These are phyloP conservation scores for Penicillium sp. DNA, from an alignment of 2,329 filamentous ascomycete species.

Conservation along the genomic window DNA sequence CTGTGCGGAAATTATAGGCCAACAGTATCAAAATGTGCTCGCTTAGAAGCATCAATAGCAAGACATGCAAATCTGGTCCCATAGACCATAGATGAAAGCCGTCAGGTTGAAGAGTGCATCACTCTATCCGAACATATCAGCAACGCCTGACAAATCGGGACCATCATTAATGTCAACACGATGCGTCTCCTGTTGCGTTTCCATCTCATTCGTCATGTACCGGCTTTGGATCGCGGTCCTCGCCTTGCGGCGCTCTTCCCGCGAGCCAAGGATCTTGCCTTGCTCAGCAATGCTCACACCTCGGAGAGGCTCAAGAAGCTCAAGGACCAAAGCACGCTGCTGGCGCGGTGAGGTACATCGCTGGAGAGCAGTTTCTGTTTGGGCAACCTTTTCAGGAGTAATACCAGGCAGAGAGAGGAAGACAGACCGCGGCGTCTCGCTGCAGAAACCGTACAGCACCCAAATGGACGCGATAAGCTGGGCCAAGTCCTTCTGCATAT, in stretches of 20 bases:
- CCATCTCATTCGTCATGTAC: constrained; percentile 51
- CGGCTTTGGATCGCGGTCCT: constrained; percentile 47
- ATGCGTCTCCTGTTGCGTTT: constrained; percentile 44
- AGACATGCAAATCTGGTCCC: not conserved
- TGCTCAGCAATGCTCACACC: constrained; percentile 92
- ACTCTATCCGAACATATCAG: constrained; percentile 56
- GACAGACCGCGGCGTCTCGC: constrained; percentile 71
- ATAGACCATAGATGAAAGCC: not conserved
- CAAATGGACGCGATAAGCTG: constrained; percentile 85
- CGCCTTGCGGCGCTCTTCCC: constrained; percentile 48
- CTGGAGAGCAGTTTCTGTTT: constrained; percentile 62
- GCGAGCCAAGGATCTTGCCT: constrained; percentile 69
- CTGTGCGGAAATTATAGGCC: not conserved
- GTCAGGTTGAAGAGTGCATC: not conserved
- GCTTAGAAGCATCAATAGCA: not conserved
- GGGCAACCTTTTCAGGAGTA: constrained; percentile 67
- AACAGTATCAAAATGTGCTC: not conserved
- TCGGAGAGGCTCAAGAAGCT: constrained; percentile 81
- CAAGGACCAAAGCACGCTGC: constrained; percentile 79
- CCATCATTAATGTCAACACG: constrained; percentile 52
- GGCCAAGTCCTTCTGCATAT: constrained; percentile 90
- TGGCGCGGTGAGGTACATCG: constrained; percentile 65
- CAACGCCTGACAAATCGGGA: constrained; percentile 56
- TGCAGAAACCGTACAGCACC: constrained; percentile 71
- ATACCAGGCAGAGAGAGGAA: constrained; percentile 82